phyloP scores from a whole-genome alignment of 2,329 filamentous ascomycete species.

The Aaosphaeria pasadenensis region DNA sequence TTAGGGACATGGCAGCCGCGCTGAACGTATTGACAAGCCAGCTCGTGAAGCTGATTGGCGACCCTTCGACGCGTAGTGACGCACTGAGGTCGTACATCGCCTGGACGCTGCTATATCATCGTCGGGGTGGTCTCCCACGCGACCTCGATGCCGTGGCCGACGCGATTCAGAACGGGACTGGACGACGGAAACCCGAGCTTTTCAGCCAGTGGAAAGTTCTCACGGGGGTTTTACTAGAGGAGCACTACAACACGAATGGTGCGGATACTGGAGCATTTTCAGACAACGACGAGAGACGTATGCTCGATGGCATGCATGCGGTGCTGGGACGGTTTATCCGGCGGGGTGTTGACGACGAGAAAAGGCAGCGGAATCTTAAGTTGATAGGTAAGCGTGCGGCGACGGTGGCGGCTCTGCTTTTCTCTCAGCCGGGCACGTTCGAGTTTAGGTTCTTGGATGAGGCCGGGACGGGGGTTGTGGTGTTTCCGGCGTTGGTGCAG shows the following conservation, averaged over 20 bases:
- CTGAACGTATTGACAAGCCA: no score
- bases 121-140: no score
- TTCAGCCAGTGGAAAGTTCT: slow-evolving; percentile 24
- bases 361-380: slow-evolving; percentile 24
- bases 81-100: neutral
- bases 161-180: no score
- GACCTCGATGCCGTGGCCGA: no score
- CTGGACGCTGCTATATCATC: neutral
- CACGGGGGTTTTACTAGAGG: slow-evolving; percentile 15
- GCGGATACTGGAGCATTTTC: neutral
- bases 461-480: neutral
- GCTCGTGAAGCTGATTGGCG: no score
- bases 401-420: slow-evolving; percentile 24
- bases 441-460: slow-evolving; percentile 16
- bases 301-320: slow-evolving; percentile 7
- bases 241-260: slow-evolving; percentile 3
- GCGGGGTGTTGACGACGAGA: slow-evolving; percentile 7
- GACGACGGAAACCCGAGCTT: slow-evolving; percentile 3
- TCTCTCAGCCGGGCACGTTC: slow-evolving; percentile 28
- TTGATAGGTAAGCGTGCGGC: slow-evolving; percentile 27
- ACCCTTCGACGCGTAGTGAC: neutral
- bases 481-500: neutral
- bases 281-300: neutral
- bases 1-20: no score
- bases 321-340: slow-evolving; percentile 21